These are phyloP conservation scores for Malassezia globosa DNA, from an alignment of 1,284 basidiomycete genomes.

Conservation along the genomic window DNA sequence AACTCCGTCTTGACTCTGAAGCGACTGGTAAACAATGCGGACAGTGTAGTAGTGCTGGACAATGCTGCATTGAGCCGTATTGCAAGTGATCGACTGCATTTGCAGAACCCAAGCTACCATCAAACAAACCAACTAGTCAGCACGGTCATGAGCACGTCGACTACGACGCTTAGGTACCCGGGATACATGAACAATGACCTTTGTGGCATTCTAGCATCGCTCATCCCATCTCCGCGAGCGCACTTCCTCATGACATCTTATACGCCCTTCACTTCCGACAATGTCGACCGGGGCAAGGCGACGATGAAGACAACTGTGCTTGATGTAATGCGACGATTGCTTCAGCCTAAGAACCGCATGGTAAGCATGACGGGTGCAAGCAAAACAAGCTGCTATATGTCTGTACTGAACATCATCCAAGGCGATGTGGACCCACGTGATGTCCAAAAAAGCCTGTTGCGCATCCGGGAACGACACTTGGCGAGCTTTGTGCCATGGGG, in stretches of 20 bases:
- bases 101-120: conserved; percentile 82
- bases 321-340: conserved; percentile 92
- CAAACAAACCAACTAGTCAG: conserved; percentile 46
- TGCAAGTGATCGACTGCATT: conserved; percentile 76
- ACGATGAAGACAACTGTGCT: conserved; percentile 54
- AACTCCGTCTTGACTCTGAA: conserved; percentile 89
- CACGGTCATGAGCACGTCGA: conserved; percentile 62
- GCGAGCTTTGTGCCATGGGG: conserved; percentile 99
- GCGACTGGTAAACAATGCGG: conserved; percentile 86
- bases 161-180: conserved; percentile 90
- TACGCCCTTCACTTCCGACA: conserved; percentile 90
- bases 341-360: conserved; percentile 98
- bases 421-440: conserved; percentile 94
- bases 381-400: conserved; percentile 61
- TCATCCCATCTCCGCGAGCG: conserved; percentile 96
- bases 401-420: conserved; percentile 95
- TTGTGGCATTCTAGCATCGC: conserved; percentile 83
- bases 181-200: conserved; percentile 99
- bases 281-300: conserved; percentile 43
- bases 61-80: conserved; percentile 88
- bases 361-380: conserved; percentile 62
- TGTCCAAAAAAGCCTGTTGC: conserved; percentile 90
- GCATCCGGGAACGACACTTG: conserved; percentile 88
- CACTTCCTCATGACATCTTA: conserved; percentile 99
- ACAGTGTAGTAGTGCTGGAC: conserved; percentile 92